phyloP scores from a whole-genome alignment of 805 yeast species.

The Saturnispora bothae region DNA sequence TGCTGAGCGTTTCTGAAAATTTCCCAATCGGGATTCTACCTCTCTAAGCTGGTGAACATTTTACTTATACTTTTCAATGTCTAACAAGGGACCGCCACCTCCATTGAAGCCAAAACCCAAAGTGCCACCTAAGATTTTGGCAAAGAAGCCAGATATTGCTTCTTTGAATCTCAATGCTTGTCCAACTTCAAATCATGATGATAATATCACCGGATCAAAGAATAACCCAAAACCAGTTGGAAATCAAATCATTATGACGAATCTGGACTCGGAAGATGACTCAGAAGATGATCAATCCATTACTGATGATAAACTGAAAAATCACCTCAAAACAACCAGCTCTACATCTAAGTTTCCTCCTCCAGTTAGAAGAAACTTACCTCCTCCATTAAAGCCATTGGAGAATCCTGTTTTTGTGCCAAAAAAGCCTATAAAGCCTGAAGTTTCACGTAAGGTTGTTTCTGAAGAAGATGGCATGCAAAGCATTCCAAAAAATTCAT shows the following conservation, averaged over 20 bases:
- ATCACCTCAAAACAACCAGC: background rate
- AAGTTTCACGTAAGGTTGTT: too few species aligned
- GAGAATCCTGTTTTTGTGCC: background rate
- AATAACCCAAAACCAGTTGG: conserved; percentile 9
- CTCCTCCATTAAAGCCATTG: conserved; percentile 5
- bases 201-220: conserved; percentile 11
- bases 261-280: conserved; percentile 4
- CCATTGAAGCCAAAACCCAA: conserved; percentile 27
- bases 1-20: too few species aligned
- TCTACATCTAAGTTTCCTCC: background rate
- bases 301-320: background rate
- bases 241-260: conserved; percentile 9
- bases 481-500: too few species aligned
- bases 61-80: background rate
- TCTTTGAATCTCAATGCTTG: background rate
- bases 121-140: conserved; percentile 19
- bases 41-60: too few species aligned
- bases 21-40: too few species aligned
- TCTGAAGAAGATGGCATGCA: too few species aligned
- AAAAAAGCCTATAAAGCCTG: too few species aligned
- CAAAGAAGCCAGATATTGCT: conserved; percentile 18
- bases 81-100: conserved; percentile 21
- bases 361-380: conserved; percentile 4
- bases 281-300: background rate
- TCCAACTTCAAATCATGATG: conserved; percentile 4